These are phyloP conservation scores for Selaginella moellendorffii DNA, from an alignment of 75 land plant genomes.

Conservation along the genomic window DNA sequence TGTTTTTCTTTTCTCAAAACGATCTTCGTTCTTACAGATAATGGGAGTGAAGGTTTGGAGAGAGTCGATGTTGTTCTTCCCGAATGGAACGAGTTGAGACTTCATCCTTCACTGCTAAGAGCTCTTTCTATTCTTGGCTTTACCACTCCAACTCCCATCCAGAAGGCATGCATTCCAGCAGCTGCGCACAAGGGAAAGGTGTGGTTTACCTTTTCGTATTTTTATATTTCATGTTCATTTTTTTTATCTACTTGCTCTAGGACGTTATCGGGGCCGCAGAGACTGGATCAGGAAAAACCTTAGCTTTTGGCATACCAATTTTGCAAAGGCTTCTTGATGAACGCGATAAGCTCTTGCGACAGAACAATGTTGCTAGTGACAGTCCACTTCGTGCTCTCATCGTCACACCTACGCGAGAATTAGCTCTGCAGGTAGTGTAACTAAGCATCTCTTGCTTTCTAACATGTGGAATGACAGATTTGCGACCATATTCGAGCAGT, in stretches of 20 bases:
- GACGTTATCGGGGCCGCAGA: constrained; percentile 97
- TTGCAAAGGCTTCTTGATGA: constrained; percentile 86
- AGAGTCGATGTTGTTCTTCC: no score
- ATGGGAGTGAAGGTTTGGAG: no score
- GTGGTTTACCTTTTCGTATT: not conserved
- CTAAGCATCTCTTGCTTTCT: constrained; percentile 1
- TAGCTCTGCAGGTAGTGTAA: constrained; percentile 78
- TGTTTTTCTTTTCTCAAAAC: no score
- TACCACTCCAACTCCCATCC: constrained; percentile 86
- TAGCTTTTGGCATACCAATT: constrained; percentile 89
- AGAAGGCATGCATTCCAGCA: constrained; percentile 84
- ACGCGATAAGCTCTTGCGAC: constrained; percentile 36
- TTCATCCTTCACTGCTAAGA: constrained; percentile 61
- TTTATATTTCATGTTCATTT: not conserved
- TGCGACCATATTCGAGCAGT: constrained; percentile 76
- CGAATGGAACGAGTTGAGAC: constrained; percentile 78
- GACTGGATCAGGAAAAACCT: constrained; percentile 95
- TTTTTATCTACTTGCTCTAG: constrained; percentile 18
- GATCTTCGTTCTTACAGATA: no score
- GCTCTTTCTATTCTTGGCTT: constrained; percentile 55
- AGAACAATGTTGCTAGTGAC: constrained; percentile 8
- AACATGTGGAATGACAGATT: constrained; percentile 30
- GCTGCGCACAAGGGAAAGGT: constrained; percentile 99
- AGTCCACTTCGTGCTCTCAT: constrained; percentile 73
- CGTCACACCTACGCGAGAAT: constrained; percentile 87